Percentiles rank a stretch among this genome's conserved stretches.
These are phyloP conservation scores for Phylloporus arenicola DNA, from an alignment of 768 basidiomycete species.

Conservation along the genomic window DNA sequence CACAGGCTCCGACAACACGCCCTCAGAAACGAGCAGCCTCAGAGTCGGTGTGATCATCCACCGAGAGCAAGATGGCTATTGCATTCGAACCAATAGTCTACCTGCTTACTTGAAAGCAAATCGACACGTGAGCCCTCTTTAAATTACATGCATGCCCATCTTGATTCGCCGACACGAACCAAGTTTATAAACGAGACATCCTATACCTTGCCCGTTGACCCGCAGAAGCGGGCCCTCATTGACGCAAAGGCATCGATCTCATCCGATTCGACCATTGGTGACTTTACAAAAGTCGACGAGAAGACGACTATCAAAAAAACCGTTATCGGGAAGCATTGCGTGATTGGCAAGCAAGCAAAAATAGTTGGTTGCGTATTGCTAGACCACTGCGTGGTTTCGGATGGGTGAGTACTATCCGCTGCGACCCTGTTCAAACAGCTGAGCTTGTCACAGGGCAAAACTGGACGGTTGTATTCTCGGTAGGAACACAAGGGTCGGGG, in stretches of 20 bases:
- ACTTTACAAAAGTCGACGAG: conserved; percentile 78
- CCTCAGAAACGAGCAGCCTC: conserved; percentile 40
- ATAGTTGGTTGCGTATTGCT: conserved; percentile 77
- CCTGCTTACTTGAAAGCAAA: conserved; percentile 77
- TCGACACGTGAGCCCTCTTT: conserved; percentile 50
- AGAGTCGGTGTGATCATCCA: conserved; percentile 65
- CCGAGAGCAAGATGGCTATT: conserved; percentile 45
- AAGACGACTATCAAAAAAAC: conserved; percentile 75
- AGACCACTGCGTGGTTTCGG: conserved; percentile 84
- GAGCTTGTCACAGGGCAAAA: conserved; percentile 49
- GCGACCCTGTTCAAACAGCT: neutral
- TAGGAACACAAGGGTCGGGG: conserved; percentile 65
- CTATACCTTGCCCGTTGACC: conserved; percentile 53
- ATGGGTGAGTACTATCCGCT: conserved; percentile 50
- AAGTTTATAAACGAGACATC: conserved; percentile 47
- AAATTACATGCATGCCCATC: neutral
- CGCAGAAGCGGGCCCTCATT: conserved; percentile 61
- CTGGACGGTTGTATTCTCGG: conserved; percentile 74
- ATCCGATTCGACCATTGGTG: conserved; percentile 72
- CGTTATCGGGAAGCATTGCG: conserved; percentile 76
- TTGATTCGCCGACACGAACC: conserved; percentile 12
- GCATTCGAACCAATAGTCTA: conserved; percentile 72
- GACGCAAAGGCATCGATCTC: conserved; percentile 83
- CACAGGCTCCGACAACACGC: conserved; percentile 34
- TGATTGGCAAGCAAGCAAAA: conserved; percentile 80